Conservation (phyloP, 2,329 filamentous ascomycete species). For the Diaporthe capsici region DNA sequence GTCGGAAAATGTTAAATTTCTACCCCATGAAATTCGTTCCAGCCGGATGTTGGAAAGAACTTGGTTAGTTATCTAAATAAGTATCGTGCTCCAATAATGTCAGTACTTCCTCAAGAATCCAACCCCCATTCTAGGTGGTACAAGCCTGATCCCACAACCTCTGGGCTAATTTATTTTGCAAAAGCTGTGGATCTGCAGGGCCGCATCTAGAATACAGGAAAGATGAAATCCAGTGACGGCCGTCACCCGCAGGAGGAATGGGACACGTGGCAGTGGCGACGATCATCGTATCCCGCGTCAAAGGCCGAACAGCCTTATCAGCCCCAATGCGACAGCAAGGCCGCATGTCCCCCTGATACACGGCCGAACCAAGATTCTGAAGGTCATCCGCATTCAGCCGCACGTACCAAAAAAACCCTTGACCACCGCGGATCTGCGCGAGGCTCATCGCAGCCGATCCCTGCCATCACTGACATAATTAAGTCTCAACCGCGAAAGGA, state of each 20-base stretch:
- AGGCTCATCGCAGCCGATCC: background rate
- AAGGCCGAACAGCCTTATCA: background rate
- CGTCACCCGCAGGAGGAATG: background rate
- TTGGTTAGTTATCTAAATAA: too few species aligned
- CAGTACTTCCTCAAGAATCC: too few species aligned
- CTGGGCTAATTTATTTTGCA: background rate
- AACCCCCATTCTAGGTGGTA: background rate
- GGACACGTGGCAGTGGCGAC: constrained; percentile 8
- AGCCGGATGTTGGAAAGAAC: background rate
- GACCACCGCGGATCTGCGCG: background rate
- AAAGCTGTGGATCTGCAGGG: background rate
- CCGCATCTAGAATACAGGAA: background rate
- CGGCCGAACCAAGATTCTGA: background rate
- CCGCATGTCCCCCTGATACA: background rate
- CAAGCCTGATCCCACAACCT: background rate
- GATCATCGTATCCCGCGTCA: background rate
- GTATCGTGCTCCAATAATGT: background rate
- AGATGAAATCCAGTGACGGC: background rate
- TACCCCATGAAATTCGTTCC: background rate
- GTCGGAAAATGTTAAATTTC: background rate
- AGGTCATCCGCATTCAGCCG: background rate
- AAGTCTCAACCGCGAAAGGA: background rate
- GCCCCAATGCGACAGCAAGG: background rate
- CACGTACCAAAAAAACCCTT: background rate
- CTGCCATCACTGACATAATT: background rate